phyloP scores from a whole-genome alignment of 2,329 filamentous ascomycete genomes.

The Fusarium sp. region DNA sequence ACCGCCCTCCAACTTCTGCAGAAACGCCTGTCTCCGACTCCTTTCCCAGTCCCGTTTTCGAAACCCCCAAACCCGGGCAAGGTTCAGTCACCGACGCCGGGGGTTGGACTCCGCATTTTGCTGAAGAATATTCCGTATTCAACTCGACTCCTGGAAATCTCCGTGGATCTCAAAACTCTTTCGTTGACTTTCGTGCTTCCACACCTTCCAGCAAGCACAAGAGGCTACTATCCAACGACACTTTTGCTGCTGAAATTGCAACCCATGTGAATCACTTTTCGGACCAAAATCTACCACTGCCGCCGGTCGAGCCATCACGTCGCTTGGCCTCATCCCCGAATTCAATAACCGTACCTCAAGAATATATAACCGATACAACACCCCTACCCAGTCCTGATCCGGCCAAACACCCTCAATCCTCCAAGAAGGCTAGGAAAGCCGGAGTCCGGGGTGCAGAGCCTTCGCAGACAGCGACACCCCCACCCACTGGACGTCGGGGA shows the following conservation, averaged over 20 bases:
- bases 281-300: constrained; percentile 62
- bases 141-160: constrained; percentile 71
- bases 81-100: constrained; percentile 60
- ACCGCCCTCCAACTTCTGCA: constrained; percentile 68
- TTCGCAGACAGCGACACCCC: constrained; percentile 68
- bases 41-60: constrained; percentile 66
- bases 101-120: constrained; percentile 70
- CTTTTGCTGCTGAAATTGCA: constrained; percentile 61
- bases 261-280: constrained; percentile 72
- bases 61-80: constrained; percentile 64
- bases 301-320: constrained; percentile 68
- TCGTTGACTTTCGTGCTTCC: constrained; percentile 57
- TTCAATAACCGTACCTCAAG: constrained; percentile 49
- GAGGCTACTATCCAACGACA: constrained; percentile 62
- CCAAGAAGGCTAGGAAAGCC: constrained; percentile 60
- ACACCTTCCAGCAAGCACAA: constrained; percentile 56
- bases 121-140: constrained; percentile 73
- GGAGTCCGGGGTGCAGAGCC: constrained; percentile 51
- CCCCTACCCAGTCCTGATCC: constrained; percentile 44
- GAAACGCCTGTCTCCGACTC: constrained; percentile 65
- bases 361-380: constrained; percentile 45
- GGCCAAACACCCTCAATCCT: constrained; percentile 43
- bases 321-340: constrained; percentile 68
- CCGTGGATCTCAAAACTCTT: constrained; percentile 56
- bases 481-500: constrained; percentile 66